Evolutionary conservation across 129 eudicot species (phyloP).

Genomic region (Helichrysum umbraculigerum): DNA sequence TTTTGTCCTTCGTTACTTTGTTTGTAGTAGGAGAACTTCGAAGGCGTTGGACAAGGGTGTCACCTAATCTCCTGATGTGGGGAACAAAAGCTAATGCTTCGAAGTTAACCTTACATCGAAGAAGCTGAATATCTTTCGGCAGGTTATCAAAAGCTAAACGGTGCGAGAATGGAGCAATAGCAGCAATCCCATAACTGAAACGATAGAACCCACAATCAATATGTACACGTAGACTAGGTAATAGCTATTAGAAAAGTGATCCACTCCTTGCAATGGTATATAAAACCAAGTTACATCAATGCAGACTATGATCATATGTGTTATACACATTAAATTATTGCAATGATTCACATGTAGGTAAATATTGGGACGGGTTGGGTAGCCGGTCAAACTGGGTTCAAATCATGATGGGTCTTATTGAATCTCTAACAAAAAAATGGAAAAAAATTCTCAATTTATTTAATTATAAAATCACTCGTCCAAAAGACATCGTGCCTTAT

Average conservation of each 20-base stretch:
- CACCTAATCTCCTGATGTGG: slow-evolving; percentile 65
- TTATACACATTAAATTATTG: too few relatives aligned
- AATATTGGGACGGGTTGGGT: too few relatives aligned
- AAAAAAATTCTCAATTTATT: too few relatives aligned
- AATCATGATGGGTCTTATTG: too few relatives aligned
- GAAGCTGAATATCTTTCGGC: slow-evolving; percentile 73
- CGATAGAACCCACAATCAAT: not conserved
- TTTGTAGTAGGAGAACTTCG: slow-evolving; percentile 40
- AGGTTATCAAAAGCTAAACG: slow-evolving; percentile 89
- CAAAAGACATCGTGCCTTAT: too few relatives aligned
- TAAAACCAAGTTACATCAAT: too few relatives aligned
- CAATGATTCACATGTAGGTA: too few relatives aligned
- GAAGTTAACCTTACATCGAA: slow-evolving; percentile 92
- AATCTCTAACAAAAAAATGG: too few relatives aligned
- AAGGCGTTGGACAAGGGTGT: slow-evolving; percentile 70
- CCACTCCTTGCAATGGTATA: too few relatives aligned
- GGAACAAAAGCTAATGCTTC: slow-evolving; percentile 80
- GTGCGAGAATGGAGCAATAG: slow-evolving; percentile 92
- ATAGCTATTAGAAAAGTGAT: not conserved
- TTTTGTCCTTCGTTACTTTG: slow-evolving; percentile 25
- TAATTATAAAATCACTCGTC: too few relatives aligned
- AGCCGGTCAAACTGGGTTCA: too few relatives aligned
- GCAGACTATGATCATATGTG: too few relatives aligned
- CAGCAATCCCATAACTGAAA: slow-evolving; percentile 87
- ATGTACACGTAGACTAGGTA: not conserved